These are phyloP conservation scores for Penicillium fimorum DNA, from an alignment of 495 filamentous ascomycete genomes.

Conservation along the genomic window DNA sequence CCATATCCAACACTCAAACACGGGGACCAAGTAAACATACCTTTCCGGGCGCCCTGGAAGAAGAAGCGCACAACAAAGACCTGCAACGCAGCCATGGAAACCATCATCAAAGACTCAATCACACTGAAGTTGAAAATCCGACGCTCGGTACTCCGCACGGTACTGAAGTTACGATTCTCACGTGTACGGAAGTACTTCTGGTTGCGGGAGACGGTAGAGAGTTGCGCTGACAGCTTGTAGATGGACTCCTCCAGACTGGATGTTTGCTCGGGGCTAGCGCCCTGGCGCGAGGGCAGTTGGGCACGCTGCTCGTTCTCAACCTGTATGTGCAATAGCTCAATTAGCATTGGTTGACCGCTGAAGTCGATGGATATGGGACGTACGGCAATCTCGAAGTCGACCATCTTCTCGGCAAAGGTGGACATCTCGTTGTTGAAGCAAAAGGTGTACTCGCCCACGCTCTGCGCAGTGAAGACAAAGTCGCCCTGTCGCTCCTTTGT, in stretches of 20 bases:
- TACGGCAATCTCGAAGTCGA: conserved; percentile 98
- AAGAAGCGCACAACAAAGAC: conserved; percentile 99
- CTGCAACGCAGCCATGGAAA: conserved; percentile 94
- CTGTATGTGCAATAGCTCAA: conserved; percentile 25
- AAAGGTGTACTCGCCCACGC: conserved; percentile 91
- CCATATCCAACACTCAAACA: not conserved
- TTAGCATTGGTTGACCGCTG: conserved; percentile 7
- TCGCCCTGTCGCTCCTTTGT: conserved; percentile 94
- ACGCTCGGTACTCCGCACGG: conserved; percentile 90
- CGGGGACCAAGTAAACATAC: conserved; percentile 38
- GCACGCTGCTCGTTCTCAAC: conserved; percentile 89
- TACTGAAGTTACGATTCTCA: conserved; percentile 98
- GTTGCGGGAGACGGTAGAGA: conserved; percentile 95
- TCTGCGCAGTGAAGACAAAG: conserved; percentile 94
- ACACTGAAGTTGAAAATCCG: conserved; percentile 97
- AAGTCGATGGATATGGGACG: conserved; percentile 25
- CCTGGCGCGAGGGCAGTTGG: conserved; percentile 84
- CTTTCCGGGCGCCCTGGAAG: conserved; percentile 86
- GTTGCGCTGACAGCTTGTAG: conserved; percentile 87
- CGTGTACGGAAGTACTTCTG: conserved; percentile 99
- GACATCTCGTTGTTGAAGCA: conserved; percentile 99
- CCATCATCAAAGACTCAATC: conserved; percentile 86
- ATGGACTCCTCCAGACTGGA: conserved; percentile 90
- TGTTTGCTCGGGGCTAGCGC: conserved; percentile 88
- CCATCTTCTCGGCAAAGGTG: conserved; percentile 95